Percentiles rank a stretch among this genome's conserved stretches.
phyloP scores from a whole-genome alignment of 1,284 basidiomycete genomes.

The Salmacisia buchloeana region DNA sequence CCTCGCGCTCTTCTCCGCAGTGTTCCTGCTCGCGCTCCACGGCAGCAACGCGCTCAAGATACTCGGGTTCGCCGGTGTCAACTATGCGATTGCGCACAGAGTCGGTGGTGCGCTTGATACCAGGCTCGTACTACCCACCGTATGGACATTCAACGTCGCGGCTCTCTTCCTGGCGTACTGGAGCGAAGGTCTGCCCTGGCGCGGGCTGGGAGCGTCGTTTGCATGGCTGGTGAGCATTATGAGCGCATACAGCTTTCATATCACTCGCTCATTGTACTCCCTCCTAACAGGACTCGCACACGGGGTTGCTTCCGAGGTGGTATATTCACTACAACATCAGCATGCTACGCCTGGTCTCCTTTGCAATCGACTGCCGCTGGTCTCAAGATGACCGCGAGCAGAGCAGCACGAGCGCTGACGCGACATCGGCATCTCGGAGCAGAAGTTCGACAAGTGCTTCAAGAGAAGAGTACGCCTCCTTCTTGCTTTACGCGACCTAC shows the following conservation, averaged over 20 bases:
- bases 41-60: slow-evolving; percentile 80
- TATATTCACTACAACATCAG: slow-evolving; percentile 93
- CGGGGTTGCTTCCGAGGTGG: slow-evolving; percentile 77
- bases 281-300: slow-evolving; percentile 61
- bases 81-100: slow-evolving; percentile 61
- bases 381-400: slow-evolving; percentile 12
- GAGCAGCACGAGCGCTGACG: neutral
- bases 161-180: slow-evolving; percentile 74
- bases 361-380: slow-evolving; percentile 89
- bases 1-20: slow-evolving; percentile 58
- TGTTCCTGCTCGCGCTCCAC: slow-evolving; percentile 74
- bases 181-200: slow-evolving; percentile 70
- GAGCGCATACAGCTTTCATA: neutral
- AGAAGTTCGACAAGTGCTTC: neutral
- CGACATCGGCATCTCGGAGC: neutral
- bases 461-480: slow-evolving; percentile 55
- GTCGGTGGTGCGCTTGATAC: slow-evolving; percentile 18
- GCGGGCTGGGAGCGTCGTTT: slow-evolving; percentile 59
- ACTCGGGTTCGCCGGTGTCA: slow-evolving; percentile 63
- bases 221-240: slow-evolving; percentile 56
- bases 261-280: neutral
- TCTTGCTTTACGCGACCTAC: slow-evolving; percentile 66
- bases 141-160: slow-evolving; percentile 70
- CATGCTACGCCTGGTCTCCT: slow-evolving; percentile 88
- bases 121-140: slow-evolving; percentile 56